phyloP scores from a whole-genome alignment of 2,329 filamentous ascomycete genomes.

The Aspergillus calidoustus region DNA sequence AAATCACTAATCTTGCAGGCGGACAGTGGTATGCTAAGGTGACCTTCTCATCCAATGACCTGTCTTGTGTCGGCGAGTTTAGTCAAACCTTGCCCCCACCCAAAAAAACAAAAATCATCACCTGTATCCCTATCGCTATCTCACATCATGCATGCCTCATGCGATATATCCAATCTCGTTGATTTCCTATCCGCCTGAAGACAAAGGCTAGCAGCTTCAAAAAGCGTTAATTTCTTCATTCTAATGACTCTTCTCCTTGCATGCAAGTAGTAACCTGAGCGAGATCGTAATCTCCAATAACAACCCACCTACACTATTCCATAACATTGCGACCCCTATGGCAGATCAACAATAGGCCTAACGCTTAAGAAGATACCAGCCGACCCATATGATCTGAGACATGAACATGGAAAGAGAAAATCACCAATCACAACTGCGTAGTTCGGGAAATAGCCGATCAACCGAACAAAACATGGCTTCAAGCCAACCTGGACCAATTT shows the following conservation, averaged over 20 bases:
- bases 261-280: not conserved
- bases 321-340: not conserved
- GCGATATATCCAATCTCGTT: not conserved
- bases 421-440: not conserved
- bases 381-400: not conserved
- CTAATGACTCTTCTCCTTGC: not conserved
- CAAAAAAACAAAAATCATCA: not conserved
- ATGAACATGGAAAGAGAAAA: not conserved
- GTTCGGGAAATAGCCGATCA: slow-evolving; percentile 21
- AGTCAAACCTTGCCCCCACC: not conserved
- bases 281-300: not conserved
- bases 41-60: slow-evolving; percentile 1
- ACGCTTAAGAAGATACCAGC: not conserved
- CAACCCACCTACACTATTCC: not conserved
- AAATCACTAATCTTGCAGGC: not conserved
- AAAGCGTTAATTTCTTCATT: not conserved
- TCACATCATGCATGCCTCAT: not conserved
- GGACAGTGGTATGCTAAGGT: slow-evolving; percentile 1
- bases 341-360: not conserved
- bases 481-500: not conserved
- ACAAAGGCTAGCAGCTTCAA: not conserved
- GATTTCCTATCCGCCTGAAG: not conserved
- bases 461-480: not conserved
- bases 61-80: not conserved
- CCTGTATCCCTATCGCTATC: slow-evolving; percentile 5